Conservation (phyloP, 768 basidiomycete genomes). For the Phaffia tasmanica region DNA sequence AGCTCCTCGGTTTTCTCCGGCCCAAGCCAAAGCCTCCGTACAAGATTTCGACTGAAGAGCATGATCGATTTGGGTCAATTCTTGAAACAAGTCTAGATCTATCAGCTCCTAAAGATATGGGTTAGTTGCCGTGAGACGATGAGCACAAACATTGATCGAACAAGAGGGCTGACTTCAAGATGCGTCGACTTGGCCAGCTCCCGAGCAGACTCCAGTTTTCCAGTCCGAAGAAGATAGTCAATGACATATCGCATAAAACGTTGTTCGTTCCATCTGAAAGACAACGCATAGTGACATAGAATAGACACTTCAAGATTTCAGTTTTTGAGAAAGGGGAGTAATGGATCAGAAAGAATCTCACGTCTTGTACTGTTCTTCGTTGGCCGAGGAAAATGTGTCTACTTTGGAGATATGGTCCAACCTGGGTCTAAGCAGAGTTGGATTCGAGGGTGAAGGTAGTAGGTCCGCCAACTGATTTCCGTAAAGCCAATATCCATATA, state of each 20-base stretch:
- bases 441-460: slow-evolving; percentile 16
- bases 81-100: slow-evolving; percentile 81
- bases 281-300: neutral
- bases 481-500: too few species aligned
- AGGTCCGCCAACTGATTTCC: slow-evolving; percentile 19
- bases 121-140: slow-evolving; percentile 14
- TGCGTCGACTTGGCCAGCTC: slow-evolving; percentile 51
- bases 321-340: neutral
- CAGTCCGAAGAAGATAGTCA: slow-evolving; percentile 77
- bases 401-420: slow-evolving; percentile 45
- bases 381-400: slow-evolving; percentile 31
- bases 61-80: slow-evolving; percentile 73
- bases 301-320: neutral
- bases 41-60: slow-evolving; percentile 67
- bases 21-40: slow-evolving; percentile 85
- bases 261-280: slow-evolving; percentile 60
- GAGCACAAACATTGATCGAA: slow-evolving; percentile 27
- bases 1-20: slow-evolving; percentile 86
- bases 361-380: neutral
- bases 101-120: slow-evolving; percentile 55
- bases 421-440: slow-evolving; percentile 15
- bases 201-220: slow-evolving; percentile 64
- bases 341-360: neutral
- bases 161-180: slow-evolving; percentile 26
- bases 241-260: slow-evolving; percentile 80